Conservation (phyloP, 2,329 filamentous ascomycete species). For the Didymella keratinophila region DNA sequence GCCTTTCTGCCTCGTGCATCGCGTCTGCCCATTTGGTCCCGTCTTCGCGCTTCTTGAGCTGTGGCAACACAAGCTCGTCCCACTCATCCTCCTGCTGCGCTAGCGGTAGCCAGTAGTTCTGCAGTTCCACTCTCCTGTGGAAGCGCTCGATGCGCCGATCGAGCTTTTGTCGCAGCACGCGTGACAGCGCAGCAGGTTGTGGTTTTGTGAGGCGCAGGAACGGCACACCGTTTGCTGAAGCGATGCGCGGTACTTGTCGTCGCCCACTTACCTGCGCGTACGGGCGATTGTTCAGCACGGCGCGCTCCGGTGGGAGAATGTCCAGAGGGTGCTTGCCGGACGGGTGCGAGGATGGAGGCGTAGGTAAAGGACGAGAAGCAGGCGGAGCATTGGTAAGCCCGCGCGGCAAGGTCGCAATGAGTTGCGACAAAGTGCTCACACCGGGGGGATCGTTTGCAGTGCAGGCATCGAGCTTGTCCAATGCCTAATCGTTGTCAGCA, state of each 20-base stretch:
- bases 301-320: conserved; percentile 47
- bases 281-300: conserved; percentile 62
- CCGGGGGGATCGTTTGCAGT: conserved; percentile 42
- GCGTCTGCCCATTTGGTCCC: conserved; percentile 44
- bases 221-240: conserved; percentile 64
- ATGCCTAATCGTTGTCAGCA: conserved; percentile 39
- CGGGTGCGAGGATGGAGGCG: conserved; percentile 19
- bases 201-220: conserved; percentile 73
- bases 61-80: conserved; percentile 52
- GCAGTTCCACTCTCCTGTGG: conserved; percentile 50
- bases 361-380: conserved; percentile 9
- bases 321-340: conserved; percentile 34
- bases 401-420: conserved; percentile 52
- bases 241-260: conserved; percentile 67
- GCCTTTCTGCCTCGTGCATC: conserved; percentile 28
- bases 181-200: conserved; percentile 67
- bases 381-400: conserved; percentile 39
- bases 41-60: conserved; percentile 21
- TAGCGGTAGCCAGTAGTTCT: conserved; percentile 52
- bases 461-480: conserved; percentile 56
- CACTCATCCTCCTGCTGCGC: conserved; percentile 58
- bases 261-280: conserved; percentile 58
- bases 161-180: conserved; percentile 64
- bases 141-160: conserved; percentile 55
- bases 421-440: conserved; percentile 29